These are phyloP conservation scores for Pseudevernia furfuracea DNA, from an alignment of 495 filamentous ascomycete species.

Conservation along the genomic window DNA sequence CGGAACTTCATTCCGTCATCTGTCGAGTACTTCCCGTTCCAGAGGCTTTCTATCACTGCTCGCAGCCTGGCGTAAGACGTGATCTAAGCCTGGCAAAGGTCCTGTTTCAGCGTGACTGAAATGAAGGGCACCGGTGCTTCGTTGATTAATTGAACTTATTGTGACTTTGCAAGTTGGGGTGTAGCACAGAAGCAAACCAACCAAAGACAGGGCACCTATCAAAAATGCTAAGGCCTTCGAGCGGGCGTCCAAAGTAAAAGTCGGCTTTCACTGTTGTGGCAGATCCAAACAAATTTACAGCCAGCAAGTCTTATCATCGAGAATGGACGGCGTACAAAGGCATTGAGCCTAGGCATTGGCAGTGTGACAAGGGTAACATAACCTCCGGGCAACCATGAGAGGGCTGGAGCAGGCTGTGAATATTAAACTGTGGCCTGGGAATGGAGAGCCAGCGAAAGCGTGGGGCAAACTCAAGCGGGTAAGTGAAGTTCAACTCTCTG, in stretches of 20 bases:
- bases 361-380: background rate
- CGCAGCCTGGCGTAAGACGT: background rate
- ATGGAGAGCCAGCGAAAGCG: slow-evolving; percentile 17
- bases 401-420: slow-evolving; percentile 24
- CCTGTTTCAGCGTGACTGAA: too few species aligned
- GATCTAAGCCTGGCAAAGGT: background rate
- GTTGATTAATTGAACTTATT: background rate
- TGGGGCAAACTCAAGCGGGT: slow-evolving; percentile 25
- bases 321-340: background rate
- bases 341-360: background rate
- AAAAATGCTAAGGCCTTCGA: too few species aligned
- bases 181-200: background rate
- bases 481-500: background rate
- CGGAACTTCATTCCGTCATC: too few species aligned
- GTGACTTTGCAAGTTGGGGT: background rate
- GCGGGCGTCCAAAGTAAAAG: background rate
- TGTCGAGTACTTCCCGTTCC: too few species aligned
- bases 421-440: slow-evolving; percentile 22
- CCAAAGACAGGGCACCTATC: background rate
- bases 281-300: background rate
- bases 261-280: background rate
- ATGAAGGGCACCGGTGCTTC: background rate
- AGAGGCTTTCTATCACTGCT: too few species aligned
- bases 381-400: slow-evolving; percentile 13
- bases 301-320: background rate